Percentiles rank a stretch among this genome's conserved stretches.
Conservation (phyloP, 1,139 yeast species). For the Saccharomyces hybrid region DNA sequence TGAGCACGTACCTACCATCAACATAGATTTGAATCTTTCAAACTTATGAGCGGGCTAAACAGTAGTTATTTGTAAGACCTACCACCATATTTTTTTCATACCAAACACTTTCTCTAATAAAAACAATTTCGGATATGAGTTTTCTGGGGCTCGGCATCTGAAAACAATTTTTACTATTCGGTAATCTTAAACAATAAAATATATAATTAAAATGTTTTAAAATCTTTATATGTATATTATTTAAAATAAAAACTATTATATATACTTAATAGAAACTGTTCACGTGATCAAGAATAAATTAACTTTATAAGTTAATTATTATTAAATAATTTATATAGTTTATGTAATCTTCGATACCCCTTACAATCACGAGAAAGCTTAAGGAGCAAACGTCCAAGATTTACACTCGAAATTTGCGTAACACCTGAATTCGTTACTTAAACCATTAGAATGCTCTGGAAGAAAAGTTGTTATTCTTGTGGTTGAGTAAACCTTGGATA, state of each 20-base stretch:
- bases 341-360: not conserved
- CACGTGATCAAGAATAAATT: not conserved
- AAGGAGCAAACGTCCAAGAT: slow-evolving; percentile 38
- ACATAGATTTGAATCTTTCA: no score
- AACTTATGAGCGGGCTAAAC: no score
- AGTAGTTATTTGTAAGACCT: no score
- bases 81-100: no score
- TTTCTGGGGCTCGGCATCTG: no score
- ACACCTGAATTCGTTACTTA: slow-evolving; percentile 81
- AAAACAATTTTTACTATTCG: not conserved
- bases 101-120: not conserved
- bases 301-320: no score
- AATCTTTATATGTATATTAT: no score
- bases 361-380: no score
- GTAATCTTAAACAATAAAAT: not conserved
- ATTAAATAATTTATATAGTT: not conserved
- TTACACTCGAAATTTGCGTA: slow-evolving; percentile 66
- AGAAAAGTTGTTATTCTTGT: slow-evolving; percentile 54
- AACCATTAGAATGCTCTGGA: slow-evolving; percentile 79
- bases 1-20: not conserved
- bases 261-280: no score
- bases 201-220: no score
- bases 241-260: no score
- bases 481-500: slow-evolving; percentile 56
- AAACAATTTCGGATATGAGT: not conserved